These are phyloP conservation scores for Pezicula radicicola DNA, from an alignment of 2,329 filamentous ascomycete genomes.

Conservation along the genomic window DNA sequence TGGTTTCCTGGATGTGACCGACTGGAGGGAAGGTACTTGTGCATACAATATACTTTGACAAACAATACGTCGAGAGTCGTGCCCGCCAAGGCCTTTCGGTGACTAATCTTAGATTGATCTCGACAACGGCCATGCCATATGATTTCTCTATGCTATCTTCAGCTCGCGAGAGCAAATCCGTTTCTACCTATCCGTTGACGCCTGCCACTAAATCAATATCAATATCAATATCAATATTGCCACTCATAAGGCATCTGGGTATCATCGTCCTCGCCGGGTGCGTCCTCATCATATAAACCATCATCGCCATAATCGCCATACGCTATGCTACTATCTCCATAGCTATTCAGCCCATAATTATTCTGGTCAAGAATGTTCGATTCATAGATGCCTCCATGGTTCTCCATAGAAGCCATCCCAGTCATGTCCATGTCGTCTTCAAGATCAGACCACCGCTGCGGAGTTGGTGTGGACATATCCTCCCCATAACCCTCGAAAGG, in stretches of 20 bases:
- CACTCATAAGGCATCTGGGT: slow-evolving; percentile 17
- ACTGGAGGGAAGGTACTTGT: no score
- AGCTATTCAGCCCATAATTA: not conserved
- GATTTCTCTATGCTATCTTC: no score
- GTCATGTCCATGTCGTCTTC: not conserved
- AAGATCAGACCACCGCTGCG: slow-evolving; percentile 1
- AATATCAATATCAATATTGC: not conserved
- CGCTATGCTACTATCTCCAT: not conserved
- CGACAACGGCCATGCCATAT: not conserved
- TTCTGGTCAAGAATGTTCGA: not conserved
- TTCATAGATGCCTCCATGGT: not conserved
- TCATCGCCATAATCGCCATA: slow-evolving; percentile 2
- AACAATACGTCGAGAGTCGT: not conserved
- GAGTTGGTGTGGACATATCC: not conserved
- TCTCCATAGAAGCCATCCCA: not conserved
- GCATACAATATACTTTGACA: no score
- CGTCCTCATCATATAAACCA: slow-evolving; percentile 8
- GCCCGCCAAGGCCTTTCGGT: not conserved
- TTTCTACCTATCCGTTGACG: not conserved
- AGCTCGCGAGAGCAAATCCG: not conserved
- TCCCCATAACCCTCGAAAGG: not conserved
- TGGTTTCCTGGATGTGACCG: no score
- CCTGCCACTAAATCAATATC: not conserved
- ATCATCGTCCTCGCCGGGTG: slow-evolving; percentile 10
- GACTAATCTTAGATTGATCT: not conserved